These are phyloP conservation scores for Alternaria sp. DNA, from an alignment of 2,329 filamentous ascomycete species.

Conservation along the genomic window DNA sequence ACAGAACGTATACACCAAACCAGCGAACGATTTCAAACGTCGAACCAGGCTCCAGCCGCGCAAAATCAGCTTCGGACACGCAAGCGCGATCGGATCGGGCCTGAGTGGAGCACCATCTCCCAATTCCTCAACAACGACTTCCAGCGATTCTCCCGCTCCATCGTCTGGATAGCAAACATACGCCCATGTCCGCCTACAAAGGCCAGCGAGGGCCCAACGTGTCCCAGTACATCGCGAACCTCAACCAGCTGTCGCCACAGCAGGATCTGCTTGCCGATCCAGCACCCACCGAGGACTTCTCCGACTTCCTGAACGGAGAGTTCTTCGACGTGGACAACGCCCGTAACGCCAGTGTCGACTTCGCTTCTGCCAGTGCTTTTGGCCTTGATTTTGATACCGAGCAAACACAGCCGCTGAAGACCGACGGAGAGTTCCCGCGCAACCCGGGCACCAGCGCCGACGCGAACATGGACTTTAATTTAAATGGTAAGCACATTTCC, in stretches of 20 bases:
- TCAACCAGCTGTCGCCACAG: constrained; percentile 72
- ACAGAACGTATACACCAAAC: not conserved
- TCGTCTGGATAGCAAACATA: constrained; percentile 18
- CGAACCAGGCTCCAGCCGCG: not conserved
- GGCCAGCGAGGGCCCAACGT: constrained; percentile 85
- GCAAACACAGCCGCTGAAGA: constrained; percentile 22
- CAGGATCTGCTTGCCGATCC: constrained; percentile 42
- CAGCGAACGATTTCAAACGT: not conserved
- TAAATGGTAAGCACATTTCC: constrained; percentile 43
- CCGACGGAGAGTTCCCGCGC: constrained; percentile 25
- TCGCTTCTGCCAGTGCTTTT: constrained; percentile 38
- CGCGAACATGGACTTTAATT: constrained; percentile 46
- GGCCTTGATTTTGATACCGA: constrained; percentile 41
- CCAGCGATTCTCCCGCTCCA: constrained; percentile 20
- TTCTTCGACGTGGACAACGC: constrained; percentile 73
- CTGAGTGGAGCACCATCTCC: not conserved
- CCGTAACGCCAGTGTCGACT: constrained; percentile 34
- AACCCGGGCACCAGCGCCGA: constrained; percentile 28
- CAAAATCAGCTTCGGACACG: constrained; percentile 8
- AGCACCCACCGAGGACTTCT: constrained; percentile 59
- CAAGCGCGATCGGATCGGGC: constrained; percentile 24
- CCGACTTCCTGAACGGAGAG: constrained; percentile 65
- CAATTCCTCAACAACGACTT: constrained; percentile 24
- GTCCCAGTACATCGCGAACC: constrained; percentile 85
- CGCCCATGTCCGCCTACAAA: constrained; percentile 75